A percentile compares a stretch with the other conserved stretches of the same genome.
These are phyloP conservation scores for Parastagonospora avenae DNA, from an alignment of 2,329 filamentous ascomycete genomes.

Conservation along the genomic window DNA sequence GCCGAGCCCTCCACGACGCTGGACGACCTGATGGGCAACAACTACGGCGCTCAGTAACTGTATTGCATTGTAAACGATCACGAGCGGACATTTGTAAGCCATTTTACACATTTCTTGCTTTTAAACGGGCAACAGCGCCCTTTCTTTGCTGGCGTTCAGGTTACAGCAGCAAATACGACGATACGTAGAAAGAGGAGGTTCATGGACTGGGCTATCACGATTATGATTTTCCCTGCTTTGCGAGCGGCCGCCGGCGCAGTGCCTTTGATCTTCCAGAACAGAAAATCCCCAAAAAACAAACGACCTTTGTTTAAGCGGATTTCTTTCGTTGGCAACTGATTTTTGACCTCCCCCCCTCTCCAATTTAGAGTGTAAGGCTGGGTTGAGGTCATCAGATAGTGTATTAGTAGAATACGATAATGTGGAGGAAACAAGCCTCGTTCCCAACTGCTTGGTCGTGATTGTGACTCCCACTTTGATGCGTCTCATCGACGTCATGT, in stretches of 20 bases:
- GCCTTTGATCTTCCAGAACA: slow-evolving; percentile 23
- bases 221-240: slow-evolving; percentile 24
- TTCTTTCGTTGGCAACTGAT: slow-evolving; percentile 24
- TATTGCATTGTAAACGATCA: slow-evolving; percentile 21
- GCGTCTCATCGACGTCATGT: not conserved
- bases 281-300: slow-evolving; percentile 44
- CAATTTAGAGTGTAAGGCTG: slow-evolving; percentile 23
- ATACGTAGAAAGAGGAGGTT: slow-evolving; percentile 21
- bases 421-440: slow-evolving; percentile 16
- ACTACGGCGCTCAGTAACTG: slow-evolving; percentile 26
- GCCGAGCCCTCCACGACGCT: slow-evolving; percentile 35
- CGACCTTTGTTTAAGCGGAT: slow-evolving; percentile 30
- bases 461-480: slow-evolving; percentile 4
- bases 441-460: not conserved
- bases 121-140: slow-evolving; percentile 6
- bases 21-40: slow-evolving; percentile 37
- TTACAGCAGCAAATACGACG: slow-evolving; percentile 19
- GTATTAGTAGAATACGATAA: slow-evolving; percentile 30
- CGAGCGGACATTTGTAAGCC: slow-evolving; percentile 25
- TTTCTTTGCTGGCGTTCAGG: slow-evolving; percentile 18
- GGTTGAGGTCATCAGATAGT: slow-evolving; percentile 45
- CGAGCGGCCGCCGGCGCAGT: slow-evolving; percentile 11
- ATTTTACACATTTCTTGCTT: slow-evolving; percentile 20
- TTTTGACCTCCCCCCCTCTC: slow-evolving; percentile 42
- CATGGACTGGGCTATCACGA: slow-evolving; percentile 12